phyloP scores from a whole-genome alignment of 139 green algal species.

The Coccomyxa sp. region DNA sequence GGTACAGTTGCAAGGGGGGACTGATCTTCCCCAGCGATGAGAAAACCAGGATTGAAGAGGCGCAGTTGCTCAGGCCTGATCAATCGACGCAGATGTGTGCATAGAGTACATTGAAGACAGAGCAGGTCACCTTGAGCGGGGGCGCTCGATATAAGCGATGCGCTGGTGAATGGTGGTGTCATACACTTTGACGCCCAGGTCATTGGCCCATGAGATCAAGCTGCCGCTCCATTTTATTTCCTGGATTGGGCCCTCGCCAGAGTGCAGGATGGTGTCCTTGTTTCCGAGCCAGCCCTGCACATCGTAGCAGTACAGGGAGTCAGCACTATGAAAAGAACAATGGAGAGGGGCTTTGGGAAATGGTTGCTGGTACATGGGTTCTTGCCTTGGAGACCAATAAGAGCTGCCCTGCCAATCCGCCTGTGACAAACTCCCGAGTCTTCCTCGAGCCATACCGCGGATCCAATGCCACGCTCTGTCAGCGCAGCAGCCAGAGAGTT shows the following conservation, averaged over 20 bases:
- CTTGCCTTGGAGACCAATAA: constrained; percentile 31
- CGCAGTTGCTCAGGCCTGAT: too few relatives aligned
- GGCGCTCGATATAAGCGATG: constrained; percentile 33
- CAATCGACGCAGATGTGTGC: too few relatives aligned
- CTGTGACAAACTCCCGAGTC: constrained; percentile 75
- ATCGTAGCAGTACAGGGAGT: background rate
- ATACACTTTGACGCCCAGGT: constrained; percentile 76
- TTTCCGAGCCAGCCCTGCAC: constrained; percentile 81
- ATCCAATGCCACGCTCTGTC: constrained; percentile 76
- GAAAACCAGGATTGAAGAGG: too few relatives aligned
- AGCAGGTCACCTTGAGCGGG: constrained; percentile 6
- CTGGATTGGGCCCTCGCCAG: constrained; percentile 63
- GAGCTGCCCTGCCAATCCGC: constrained; percentile 60
- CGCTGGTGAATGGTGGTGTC: constrained; percentile 52
- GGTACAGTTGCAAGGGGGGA: too few relatives aligned
- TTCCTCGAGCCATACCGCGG: constrained; percentile 64
- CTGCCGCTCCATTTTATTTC: constrained; percentile 60
- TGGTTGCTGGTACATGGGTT: background rate
- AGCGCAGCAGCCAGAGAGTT: background rate
- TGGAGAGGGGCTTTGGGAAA: background rate
- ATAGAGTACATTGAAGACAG: too few relatives aligned
- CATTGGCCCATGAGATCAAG: constrained; percentile 86
- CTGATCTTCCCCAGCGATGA: too few relatives aligned
- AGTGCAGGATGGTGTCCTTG: constrained; percentile 67
- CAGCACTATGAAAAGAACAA: background rate